These are phyloP conservation scores for Peribolospora kevripleyi DNA, from an alignment of 768 basidiomycete species.

Conservation along the genomic window DNA sequence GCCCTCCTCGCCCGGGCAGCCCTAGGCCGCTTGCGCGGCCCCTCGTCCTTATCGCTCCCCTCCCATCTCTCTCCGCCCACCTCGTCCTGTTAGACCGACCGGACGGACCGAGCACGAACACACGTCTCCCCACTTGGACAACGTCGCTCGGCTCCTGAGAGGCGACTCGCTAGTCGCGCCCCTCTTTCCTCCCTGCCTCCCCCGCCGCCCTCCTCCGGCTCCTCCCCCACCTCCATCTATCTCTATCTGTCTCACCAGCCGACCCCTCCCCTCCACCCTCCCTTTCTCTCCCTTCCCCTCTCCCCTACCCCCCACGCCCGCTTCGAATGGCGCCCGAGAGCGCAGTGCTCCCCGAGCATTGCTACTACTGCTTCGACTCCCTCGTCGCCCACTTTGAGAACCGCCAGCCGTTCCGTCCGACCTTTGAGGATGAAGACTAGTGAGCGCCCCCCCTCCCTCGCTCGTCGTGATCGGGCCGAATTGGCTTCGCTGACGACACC, in stretches of 20 bases:
- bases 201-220: neutral
- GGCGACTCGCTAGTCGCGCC: constrained; percentile 1
- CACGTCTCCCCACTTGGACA: neutral
- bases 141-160: neutral
- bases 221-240: neutral
- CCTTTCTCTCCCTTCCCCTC: neutral
- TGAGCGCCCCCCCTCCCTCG: constrained; percentile 22
- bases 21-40: neutral
- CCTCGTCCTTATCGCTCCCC: too few species aligned
- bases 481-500: constrained; percentile 1
- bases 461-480: neutral
- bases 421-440: constrained; percentile 54
- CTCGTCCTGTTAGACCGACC: neutral
- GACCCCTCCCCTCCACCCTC: neutral
- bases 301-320: neutral
- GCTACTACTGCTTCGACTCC: constrained; percentile 23
- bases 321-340: neutral
- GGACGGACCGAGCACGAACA: neutral
- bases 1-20: neutral
- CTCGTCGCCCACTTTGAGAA: constrained; percentile 22
- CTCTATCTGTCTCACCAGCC: constrained; percentile 1
- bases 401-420: constrained; percentile 33
- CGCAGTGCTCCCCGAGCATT: constrained; percentile 14
- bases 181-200: neutral
- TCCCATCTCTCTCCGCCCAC: too few species aligned